These are phyloP conservation scores for Jatropha curcas DNA, from an alignment of 345 rosid species.

Conservation along the genomic window DNA sequence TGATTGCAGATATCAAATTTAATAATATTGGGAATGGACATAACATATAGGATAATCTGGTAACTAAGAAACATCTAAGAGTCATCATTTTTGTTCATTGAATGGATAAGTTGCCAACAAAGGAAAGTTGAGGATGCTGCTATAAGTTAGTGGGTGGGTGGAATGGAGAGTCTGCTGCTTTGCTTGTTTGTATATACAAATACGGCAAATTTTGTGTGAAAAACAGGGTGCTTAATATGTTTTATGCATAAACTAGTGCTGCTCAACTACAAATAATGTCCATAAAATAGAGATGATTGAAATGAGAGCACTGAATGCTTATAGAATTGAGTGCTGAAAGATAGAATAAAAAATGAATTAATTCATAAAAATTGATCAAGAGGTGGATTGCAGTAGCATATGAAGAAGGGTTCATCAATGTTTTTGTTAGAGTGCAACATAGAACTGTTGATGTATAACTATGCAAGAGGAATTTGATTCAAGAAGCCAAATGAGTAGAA, in stretches of 20 bases:
- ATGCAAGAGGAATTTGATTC: neutral
- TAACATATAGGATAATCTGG: neutral
- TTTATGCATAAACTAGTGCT: neutral
- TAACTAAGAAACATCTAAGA: neutral
- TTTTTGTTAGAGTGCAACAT: neutral
- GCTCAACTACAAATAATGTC: neutral
- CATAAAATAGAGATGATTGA: neutral
- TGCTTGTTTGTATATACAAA: neutral
- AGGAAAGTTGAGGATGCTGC: neutral
- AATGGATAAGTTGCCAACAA: neutral
- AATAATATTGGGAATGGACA: neutral
- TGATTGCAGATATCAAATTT: neutral
- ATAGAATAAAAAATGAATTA: neutral
- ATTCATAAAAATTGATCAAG: neutral
- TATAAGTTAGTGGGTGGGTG: neutral
- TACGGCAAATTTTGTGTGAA: neutral
- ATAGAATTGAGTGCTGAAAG: neutral
- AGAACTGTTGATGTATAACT: neutral
- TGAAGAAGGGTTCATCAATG: neutral
- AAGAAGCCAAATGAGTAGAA: neutral
- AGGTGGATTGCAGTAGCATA: neutral
- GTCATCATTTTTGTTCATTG: neutral
- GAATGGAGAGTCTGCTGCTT: neutral
- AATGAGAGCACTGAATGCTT: neutral
- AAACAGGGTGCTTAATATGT: neutral